Percentiles rank a stretch among this genome's conserved stretches.
Conservation (phyloP, 2,329 filamentous ascomycete species). For the Pseudovirgaria hyperparasitica region DNA sequence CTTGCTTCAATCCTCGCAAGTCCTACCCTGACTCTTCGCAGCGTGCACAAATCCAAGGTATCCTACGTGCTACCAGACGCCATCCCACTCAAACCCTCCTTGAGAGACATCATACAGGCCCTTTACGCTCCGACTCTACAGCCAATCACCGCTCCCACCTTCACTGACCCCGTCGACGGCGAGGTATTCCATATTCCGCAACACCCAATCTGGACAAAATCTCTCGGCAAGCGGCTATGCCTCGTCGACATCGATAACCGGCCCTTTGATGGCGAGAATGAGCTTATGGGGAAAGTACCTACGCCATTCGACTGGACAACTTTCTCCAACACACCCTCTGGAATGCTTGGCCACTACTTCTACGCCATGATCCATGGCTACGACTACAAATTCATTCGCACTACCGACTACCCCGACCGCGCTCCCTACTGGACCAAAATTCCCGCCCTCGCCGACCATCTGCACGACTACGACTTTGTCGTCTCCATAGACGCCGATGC, state of each 20-base stretch:
- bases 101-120: constrained; percentile 23
- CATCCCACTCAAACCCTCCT: too few species aligned
- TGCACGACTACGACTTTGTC: constrained; percentile 29
- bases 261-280: constrained; percentile 19
- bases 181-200: constrained; percentile 17
- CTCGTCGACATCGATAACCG: constrained; percentile 21
- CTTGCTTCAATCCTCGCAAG: too few species aligned
- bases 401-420: constrained; percentile 20
- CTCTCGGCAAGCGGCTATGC: constrained; percentile 14
- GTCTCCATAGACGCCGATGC: constrained; percentile 35
- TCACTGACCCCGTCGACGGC: constrained; percentile 24
- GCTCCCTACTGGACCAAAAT: constrained; percentile 33
- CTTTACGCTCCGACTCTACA: constrained; percentile 23
- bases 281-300: not conserved
- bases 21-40: too few species aligned
- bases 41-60: too few species aligned
- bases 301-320: not conserved
- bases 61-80: too few species aligned
- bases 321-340: not conserved
- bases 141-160: constrained; percentile 21
- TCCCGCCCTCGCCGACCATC: constrained; percentile 24
- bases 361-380: constrained; percentile 31
- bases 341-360: not conserved
- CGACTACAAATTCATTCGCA: constrained; percentile 32
- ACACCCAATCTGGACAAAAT: constrained; percentile 15